phyloP scores from a whole-genome alignment of 2,329 filamentous ascomycete genomes.

The Kalmusia sp. region DNA sequence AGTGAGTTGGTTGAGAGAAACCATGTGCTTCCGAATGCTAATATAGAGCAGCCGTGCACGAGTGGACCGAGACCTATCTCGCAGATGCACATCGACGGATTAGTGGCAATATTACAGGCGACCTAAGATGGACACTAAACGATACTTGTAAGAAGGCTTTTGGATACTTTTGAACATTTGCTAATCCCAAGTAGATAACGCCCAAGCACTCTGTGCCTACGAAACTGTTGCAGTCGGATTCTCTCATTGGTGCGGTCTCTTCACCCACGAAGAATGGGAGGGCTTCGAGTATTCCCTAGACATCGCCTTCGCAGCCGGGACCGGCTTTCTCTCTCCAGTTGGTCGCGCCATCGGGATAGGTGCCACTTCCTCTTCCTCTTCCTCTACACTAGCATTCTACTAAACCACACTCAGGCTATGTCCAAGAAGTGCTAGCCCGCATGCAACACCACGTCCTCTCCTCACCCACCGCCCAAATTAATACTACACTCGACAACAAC shows the following conservation, averaged over 20 bases:
- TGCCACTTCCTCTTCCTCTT: constrained; percentile 47
- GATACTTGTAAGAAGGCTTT: constrained; percentile 35
- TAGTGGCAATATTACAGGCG: constrained; percentile 55
- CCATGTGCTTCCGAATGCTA: constrained; percentile 7
- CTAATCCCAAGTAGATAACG: constrained; percentile 60
- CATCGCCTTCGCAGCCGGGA: constrained; percentile 67
- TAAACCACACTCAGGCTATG: constrained; percentile 46
- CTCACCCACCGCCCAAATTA: constrained; percentile 55
- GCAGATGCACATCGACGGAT: constrained; percentile 69
- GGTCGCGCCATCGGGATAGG: constrained; percentile 76
- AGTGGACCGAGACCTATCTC: constrained; percentile 72
- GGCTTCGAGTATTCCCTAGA: constrained; percentile 76
- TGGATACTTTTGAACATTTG: constrained; percentile 30
- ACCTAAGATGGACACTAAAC: constrained; percentile 42
- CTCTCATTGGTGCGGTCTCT: constrained; percentile 76
- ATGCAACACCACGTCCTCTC: constrained; percentile 68
- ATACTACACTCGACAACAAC: constrained; percentile 74
- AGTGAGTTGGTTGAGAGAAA: constrained; percentile 45
- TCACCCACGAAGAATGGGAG: constrained; percentile 77
- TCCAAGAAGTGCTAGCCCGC: constrained; percentile 75
- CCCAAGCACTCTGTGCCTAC: constrained; percentile 77
- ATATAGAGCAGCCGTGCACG: constrained; percentile 54
- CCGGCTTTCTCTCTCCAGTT: constrained; percentile 69
- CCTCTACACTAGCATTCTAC: too few relatives aligned
- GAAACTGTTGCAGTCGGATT: constrained; percentile 80